Evolutionary conservation across 441 rosid genomes (phyloP).

Genomic region (Jatropha podagrica): DNA sequence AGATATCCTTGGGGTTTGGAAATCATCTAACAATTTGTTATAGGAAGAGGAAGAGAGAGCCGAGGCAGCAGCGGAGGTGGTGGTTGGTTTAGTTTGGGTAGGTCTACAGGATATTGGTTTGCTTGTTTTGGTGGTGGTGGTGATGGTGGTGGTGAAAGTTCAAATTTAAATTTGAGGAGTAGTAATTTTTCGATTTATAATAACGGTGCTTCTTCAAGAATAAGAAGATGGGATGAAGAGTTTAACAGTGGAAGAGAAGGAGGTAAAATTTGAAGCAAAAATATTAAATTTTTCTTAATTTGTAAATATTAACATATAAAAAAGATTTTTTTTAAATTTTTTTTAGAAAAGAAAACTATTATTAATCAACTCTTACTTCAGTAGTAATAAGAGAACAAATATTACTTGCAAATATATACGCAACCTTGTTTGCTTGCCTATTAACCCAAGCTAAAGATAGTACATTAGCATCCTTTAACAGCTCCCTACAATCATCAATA

Average conservation of each 20-base stretch:
- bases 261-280: constrained; percentile 5
- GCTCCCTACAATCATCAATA: too few relatives aligned
- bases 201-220: constrained; percentile 13
- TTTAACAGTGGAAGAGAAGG: constrained; percentile 25
- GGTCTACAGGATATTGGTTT: constrained; percentile 49
- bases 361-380: too few relatives aligned
- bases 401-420: too few relatives aligned
- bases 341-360: too few relatives aligned
- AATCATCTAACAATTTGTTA: too few relatives aligned
- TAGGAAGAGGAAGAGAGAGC: constrained; percentile 17
- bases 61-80: constrained; percentile 1
- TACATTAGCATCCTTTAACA: too few relatives aligned
- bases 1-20: too few relatives aligned
- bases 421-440: too few relatives aligned
- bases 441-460: too few relatives aligned
- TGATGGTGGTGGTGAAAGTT: constrained; percentile 28
- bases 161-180: constrained; percentile 27
- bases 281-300: not conserved
- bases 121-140: constrained; percentile 56
- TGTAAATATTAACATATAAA: constrained; percentile 9
- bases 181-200: constrained; percentile 31
- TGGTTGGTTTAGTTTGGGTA: constrained; percentile 42
- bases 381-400: too few relatives aligned
- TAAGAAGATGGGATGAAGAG: constrained; percentile 29
- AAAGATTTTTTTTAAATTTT: not conserved